A percentile compares a stretch with the other conserved stretches of the same genome.
Conservation (phyloP, 2,329 filamentous ascomycete species). For the Ceratocystis diversiconidia region DNA sequence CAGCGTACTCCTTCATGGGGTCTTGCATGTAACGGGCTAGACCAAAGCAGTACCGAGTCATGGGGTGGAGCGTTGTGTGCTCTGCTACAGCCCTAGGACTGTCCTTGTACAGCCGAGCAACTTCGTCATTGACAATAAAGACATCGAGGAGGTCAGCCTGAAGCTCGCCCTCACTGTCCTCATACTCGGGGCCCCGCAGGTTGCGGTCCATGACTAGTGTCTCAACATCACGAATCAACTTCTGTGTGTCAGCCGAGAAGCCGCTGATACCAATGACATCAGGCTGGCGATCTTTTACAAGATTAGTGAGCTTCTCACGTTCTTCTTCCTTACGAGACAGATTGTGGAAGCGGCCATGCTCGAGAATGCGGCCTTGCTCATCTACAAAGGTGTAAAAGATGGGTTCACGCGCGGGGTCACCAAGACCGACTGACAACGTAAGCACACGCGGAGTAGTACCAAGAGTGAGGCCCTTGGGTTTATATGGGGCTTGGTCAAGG, state of each 20-base stretch:
- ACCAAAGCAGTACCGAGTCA: constrained; percentile 80
- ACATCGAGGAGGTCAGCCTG: constrained; percentile 74
- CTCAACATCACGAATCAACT: constrained; percentile 67
- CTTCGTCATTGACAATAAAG: constrained; percentile 87
- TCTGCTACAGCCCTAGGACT: constrained; percentile 66
- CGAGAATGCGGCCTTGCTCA: constrained; percentile 76
- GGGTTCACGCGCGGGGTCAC: constrained; percentile 57
- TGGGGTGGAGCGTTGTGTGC: constrained; percentile 62
- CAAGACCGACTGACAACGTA: constrained; percentile 72
- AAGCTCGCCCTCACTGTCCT: constrained; percentile 62
- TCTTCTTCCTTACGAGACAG: constrained; percentile 55
- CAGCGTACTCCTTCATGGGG: constrained; percentile 91
- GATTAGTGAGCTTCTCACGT: constrained; percentile 57
- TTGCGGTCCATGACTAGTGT: constrained; percentile 64
- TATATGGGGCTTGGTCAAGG: constrained; percentile 90
- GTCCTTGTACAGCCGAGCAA: constrained; percentile 89
- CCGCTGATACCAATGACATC: constrained; percentile 86
- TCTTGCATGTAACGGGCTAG: constrained; percentile 87
- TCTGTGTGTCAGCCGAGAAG: constrained; percentile 74
- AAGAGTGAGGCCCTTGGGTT: constrained; percentile 80
- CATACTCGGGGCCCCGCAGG: constrained; percentile 66
- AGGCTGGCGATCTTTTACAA: constrained; percentile 66
- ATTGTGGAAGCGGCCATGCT: constrained; percentile 77
- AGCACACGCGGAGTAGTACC: constrained; percentile 81
- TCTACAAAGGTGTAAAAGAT: constrained; percentile 87